Base-by-base conservation (phyloP, 345 rosid genomes). In the Conringia planisiliqua region DNA sequence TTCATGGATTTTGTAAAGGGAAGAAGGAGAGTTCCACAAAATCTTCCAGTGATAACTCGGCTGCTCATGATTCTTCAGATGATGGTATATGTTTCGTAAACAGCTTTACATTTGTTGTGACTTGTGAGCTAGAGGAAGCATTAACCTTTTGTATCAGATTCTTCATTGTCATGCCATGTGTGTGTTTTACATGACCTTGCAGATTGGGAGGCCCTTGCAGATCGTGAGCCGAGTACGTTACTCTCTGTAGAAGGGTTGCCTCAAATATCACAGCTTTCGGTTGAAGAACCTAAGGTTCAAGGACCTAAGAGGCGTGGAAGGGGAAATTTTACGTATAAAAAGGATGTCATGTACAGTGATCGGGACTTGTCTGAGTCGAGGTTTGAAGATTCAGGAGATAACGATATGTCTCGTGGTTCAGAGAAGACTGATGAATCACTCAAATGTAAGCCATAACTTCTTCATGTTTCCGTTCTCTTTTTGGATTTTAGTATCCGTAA, bases 131-230 rank as follows among this genome's bases (percentile, higher is more conserved):
- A 10, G 32, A 12, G 10, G 51, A 46, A 68, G 42, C 27, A 20
- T 5, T 66, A 24, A 48, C 36, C 7, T 4, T 7, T 0, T 55
- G 48, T 44, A 39, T 55, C 59, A 47, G 73, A 58, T 59, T 67
- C 62, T 59, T 74, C 27, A 50, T 5, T 61, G 22, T 62, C 32
- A 12, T 70, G 58, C 0, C 0, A 43, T 32, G 0, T 60, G 12
- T 46, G 13, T 30, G 43, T 68, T 43, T 75, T 27, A 72, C 18
- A 13, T 30, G 62, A 27, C 0, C 20, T 65, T 22, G 77, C 83
- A 90, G 97, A 95, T 80, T 92, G 99, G 96, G 98, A 95, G 83
- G 92, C 90, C 6, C 73, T 88, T 43, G 98, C 90, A 4, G 98
- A 92, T 85, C 68, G 78, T 75, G 84, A 84, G 16, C 91, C 91